A percentile compares a stretch with the other conserved stretches of the same genome.
Evolutionary conservation across 2,329 filamentous ascomycete species (phyloP).

Genomic region (Ceratocystis cubensis): DNA sequence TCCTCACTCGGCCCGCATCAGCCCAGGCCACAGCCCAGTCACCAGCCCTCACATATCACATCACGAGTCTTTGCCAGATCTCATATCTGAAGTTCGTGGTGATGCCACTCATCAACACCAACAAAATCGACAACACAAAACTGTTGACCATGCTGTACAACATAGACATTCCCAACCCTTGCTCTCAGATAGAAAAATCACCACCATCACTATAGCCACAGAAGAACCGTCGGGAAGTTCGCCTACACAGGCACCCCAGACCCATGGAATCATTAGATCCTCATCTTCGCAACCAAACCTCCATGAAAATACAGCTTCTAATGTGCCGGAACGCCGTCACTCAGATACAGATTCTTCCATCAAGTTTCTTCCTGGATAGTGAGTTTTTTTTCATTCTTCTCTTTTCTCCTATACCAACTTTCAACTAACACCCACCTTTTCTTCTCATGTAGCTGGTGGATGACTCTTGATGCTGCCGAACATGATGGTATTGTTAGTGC

Average conservation of each 20-base stretch:
- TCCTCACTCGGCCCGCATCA: not conserved
- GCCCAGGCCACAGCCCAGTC: not conserved
- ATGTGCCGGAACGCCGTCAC: conserved; percentile 23
- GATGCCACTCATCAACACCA: not conserved
- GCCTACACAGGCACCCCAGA: not conserved
- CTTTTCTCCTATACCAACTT: not conserved
- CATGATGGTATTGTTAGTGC: conserved; percentile 42
- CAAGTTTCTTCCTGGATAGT: conserved; percentile 39
- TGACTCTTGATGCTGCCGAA: conserved; percentile 43
- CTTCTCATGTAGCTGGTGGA: conserved; percentile 39
- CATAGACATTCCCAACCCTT: not conserved
- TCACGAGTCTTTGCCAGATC: not conserved
- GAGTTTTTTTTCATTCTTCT: conserved; percentile 22
- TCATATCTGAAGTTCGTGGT: conserved; percentile 1
- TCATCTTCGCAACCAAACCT: conserved; percentile 11
- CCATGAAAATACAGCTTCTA: not conserved
- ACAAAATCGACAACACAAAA: not conserved
- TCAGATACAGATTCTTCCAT: conserved; percentile 33
- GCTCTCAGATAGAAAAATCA: not conserved
- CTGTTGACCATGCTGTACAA: not conserved
- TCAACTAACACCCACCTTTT: conserved; percentile 9
- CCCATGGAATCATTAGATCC: not conserved
- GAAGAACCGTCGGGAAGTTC: not conserved
- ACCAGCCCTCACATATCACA: not conserved
- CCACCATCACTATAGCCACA: not conserved